Evolutionary conservation across 2,329 filamentous ascomycete genomes (phyloP).

Genomic region (Neonectria punicea): DNA sequence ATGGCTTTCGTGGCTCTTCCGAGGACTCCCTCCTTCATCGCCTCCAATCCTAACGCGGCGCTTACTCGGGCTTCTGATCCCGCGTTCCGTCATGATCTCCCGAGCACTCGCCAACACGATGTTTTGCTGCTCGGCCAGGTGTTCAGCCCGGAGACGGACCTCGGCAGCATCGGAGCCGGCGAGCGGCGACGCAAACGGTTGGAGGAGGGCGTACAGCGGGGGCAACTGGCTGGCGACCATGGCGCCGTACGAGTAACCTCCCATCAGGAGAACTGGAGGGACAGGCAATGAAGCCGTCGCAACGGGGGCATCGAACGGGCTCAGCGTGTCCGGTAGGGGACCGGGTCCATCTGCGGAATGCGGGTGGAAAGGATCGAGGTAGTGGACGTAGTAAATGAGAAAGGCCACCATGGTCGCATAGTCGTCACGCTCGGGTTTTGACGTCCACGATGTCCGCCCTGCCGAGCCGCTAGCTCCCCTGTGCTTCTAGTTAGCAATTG

Average conservation of each 20-base stretch:
- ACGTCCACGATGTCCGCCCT: conserved; percentile 88
- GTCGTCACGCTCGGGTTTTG: conserved; percentile 81
- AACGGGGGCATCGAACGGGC: conserved; percentile 2
- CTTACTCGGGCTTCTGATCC: conserved; percentile 40
- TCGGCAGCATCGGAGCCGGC: conserved; percentile 71
- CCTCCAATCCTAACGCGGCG: conserved; percentile 62
- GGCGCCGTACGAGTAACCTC: conserved; percentile 92
- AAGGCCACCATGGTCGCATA: conserved; percentile 87
- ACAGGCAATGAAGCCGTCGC: neutral
- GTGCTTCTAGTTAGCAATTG: conserved; percentile 26
- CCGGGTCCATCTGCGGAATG: conserved; percentile 19
- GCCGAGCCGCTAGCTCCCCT: conserved; percentile 82
- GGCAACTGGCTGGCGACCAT: conserved; percentile 82
- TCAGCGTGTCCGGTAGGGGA: neutral
- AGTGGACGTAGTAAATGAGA: conserved; percentile 76
- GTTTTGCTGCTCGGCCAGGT: conserved; percentile 73
- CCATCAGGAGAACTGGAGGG: conserved; percentile 65
- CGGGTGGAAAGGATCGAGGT: conserved; percentile 57
- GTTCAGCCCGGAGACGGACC: conserved; percentile 75
- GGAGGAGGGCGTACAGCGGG: conserved; percentile 66
- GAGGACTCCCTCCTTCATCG: conserved; percentile 55
- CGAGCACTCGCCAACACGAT: conserved; percentile 53
- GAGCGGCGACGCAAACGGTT: conserved; percentile 64
- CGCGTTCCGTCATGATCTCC: conserved; percentile 44
- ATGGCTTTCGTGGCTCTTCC: conserved; percentile 52